A percentile compares a stretch with the other conserved stretches of the same genome.
These are phyloP conservation scores for Zymoseptoria tritici DNA, from an alignment of 2,329 filamentous ascomycete genomes.

Conservation along the genomic window DNA sequence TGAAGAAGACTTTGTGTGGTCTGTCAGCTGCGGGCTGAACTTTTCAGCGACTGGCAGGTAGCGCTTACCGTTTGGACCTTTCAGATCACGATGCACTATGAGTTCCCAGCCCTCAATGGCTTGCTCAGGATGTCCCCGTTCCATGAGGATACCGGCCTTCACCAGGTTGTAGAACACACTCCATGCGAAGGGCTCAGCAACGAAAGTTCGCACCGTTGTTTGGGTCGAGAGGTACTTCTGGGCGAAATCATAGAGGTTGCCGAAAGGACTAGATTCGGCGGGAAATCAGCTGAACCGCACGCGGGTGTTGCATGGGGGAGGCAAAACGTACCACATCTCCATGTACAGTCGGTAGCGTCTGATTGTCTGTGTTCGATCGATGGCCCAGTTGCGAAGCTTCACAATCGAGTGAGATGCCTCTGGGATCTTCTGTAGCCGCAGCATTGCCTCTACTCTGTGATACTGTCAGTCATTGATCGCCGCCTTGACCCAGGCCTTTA, in stretches of 20 bases:
- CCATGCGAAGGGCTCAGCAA: slow-evolving; percentile 13
- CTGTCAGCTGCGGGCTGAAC: background rate
- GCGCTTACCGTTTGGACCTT: slow-evolving; percentile 1
- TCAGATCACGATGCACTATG: slow-evolving; percentile 15
- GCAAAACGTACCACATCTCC: background rate
- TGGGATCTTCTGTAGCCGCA: background rate
- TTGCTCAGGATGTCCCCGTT: slow-evolving; percentile 3
- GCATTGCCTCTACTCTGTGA: background rate
- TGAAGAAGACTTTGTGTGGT: slow-evolving; percentile 5
- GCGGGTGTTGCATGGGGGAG: background rate
- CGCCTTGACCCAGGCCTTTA: background rate
- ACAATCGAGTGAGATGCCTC: background rate
- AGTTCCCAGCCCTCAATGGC: slow-evolving; percentile 1
- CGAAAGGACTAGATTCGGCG: background rate
- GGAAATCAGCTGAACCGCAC: background rate
- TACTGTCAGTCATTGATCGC: background rate
- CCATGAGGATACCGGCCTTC: slow-evolving; percentile 10
- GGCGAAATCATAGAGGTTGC: background rate
- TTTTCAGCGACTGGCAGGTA: background rate
- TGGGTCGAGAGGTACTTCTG: background rate
- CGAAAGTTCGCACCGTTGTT: background rate
- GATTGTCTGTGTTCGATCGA: background rate
- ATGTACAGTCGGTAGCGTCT: background rate
- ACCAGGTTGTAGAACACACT: slow-evolving; percentile 10
- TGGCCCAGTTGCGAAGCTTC: background rate